Base-by-base conservation (phyloP, 2,329 filamentous ascomycete species). In the Xylariales sp. region DNA sequence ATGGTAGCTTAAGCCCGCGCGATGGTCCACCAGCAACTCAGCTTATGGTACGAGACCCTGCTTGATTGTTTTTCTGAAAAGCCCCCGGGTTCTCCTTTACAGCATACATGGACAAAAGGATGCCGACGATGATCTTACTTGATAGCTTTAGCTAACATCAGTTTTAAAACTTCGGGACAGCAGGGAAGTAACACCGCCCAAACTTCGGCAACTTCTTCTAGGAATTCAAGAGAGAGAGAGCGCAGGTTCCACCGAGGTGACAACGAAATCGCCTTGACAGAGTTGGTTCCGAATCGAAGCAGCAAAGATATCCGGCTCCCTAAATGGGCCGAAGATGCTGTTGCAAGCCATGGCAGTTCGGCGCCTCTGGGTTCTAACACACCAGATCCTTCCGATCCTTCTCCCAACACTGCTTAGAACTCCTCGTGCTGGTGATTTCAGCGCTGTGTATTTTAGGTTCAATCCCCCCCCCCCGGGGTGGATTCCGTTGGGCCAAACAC, bases 161-260 rank as follows among this genome's bases (percentile, higher is more conserved):
- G 23, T 8, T n/a, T 25, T 8, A 25, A 8, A n/a, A 25, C 8
- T 8, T 25, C n/a, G 23, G 23, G 23, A 25, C 8, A 19, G n/a
- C 12, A 5, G 23, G 24, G 12, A 37, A 6, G 15, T 7, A 14
- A n/a, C n/a, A 15, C 19, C n/a, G 11, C 5, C 7, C 15, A 29
- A 18, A 13, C 16, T 19, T 4, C 24, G 12, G 15, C 16, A 10
- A 18, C 11, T 6, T 19, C 8, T 15, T 8, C 6, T 5, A n/a
- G 24, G 12, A 17, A 19, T 10, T 29, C 34, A n/a, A 18, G 21
- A 10, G 7, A 20, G 5, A 19, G 11, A n/a, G 40, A 43, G 24
- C 42, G 34, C 17, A 56, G 50, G 40, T 49, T 52, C 23, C 47
- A 47, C 33, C 46, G 47, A n/a, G 13, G 53, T 11, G 54, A 54